Percentiles rank a stretch among this genome's conserved stretches.
phyloP scores from a whole-genome alignment of 1,284 basidiomycete species.

The Ceratobasidium sp. region DNA sequence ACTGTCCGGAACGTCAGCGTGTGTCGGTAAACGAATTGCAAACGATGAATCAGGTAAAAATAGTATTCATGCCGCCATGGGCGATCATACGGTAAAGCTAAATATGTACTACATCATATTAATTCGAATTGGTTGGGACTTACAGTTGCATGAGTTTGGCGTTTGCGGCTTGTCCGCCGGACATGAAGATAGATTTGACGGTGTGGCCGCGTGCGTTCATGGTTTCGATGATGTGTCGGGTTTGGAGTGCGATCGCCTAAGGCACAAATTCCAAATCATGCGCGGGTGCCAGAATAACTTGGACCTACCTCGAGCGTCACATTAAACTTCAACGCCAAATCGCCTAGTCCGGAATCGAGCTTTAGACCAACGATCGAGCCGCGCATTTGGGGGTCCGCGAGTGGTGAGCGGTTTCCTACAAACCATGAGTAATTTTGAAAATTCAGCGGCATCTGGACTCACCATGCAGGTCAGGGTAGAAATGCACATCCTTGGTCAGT shows the following conservation, averaged over 20 bases:
- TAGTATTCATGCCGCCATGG: too few relatives aligned
- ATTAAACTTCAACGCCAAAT: conserved; percentile 90
- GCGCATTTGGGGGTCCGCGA: conserved; percentile 92
- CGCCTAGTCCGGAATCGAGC: conserved; percentile 77
- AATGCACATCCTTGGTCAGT: conserved; percentile 86
- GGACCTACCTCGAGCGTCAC: conserved; percentile 77
- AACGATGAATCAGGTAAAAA: too few relatives aligned
- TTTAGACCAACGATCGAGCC: conserved; percentile 89
- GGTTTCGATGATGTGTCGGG: conserved; percentile 90
- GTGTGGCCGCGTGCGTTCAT: conserved; percentile 88
- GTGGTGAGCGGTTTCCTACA: conserved; percentile 90
- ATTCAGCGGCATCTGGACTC: conserved; percentile 33
- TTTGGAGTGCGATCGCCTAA: conserved; percentile 89
- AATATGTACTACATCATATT: neutral
- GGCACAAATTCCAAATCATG: neutral
- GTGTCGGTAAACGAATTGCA: neutral
- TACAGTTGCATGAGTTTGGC: conserved; percentile 76
- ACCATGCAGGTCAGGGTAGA: conserved; percentile 95
- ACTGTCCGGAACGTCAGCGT: neutral
- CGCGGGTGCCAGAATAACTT: neutral
- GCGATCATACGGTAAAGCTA: too few relatives aligned
- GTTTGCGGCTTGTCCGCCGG: conserved; percentile 91
- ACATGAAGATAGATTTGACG: conserved; percentile 90
- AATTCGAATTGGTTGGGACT: neutral
- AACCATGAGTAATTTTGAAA: conserved; percentile 1